Conservation (phyloP, 805 yeast genomes). For the Candida ficus region DNA sequence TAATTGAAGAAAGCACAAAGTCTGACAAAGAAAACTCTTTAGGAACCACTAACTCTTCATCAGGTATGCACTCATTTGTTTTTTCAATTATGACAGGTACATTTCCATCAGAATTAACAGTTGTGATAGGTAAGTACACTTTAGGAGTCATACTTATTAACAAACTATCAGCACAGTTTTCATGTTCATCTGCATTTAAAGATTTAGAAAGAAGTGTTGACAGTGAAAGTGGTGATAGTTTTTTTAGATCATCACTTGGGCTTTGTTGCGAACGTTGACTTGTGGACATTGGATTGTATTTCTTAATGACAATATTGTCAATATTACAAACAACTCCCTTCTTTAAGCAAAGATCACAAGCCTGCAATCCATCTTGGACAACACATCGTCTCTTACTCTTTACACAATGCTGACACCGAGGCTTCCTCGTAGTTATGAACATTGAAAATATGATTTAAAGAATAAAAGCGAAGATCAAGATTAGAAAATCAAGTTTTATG, state of each 20-base stretch:
- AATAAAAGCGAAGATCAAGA: no score
- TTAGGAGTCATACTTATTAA: background rate
- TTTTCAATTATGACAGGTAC: background rate
- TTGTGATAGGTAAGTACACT: background rate
- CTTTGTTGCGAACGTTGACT: background rate
- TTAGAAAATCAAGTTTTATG: no score
- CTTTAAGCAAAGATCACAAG: background rate
- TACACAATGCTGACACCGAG: background rate
- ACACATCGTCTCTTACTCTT: background rate
- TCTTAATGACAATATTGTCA: background rate
- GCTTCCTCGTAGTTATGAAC: background rate
- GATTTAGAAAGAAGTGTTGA: background rate
- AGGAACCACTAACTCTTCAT: background rate
- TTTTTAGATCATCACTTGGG: background rate
- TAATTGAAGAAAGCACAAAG: background rate
- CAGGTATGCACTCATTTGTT: background rate
- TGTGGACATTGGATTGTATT: background rate
- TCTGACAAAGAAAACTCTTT: conserved; percentile 1
- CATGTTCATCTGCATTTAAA: background rate
- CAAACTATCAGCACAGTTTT: background rate
- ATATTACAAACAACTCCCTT: background rate
- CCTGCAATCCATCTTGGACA: background rate
- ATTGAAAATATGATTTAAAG: no score
- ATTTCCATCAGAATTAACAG: background rate
- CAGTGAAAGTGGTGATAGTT: background rate